These are phyloP conservation scores for Penicillium egyptiacum DNA, from an alignment of 495 filamentous ascomycete genomes.

Conservation along the genomic window DNA sequence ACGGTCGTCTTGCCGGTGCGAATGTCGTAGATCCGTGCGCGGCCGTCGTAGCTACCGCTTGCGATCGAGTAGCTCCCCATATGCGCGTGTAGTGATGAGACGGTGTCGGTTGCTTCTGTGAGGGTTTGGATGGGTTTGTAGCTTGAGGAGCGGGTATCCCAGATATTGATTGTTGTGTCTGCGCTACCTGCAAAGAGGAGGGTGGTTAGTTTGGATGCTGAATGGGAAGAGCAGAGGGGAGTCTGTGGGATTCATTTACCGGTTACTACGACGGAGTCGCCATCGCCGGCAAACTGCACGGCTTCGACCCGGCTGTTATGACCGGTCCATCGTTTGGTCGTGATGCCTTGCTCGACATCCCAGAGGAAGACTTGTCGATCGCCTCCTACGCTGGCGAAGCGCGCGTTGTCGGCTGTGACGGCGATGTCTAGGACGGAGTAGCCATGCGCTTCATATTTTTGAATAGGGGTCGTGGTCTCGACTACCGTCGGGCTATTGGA, in stretches of 20 bases:
- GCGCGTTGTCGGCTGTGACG: conserved; percentile 73
- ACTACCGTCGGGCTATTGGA: conserved; percentile 30
- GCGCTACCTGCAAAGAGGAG: conserved; percentile 56
- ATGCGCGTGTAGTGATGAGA: conserved; percentile 59
- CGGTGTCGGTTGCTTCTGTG: conserved; percentile 73
- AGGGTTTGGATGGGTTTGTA: conserved; percentile 76
- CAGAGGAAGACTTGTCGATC: conserved; percentile 89
- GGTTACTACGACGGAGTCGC: conserved; percentile 65
- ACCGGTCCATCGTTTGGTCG: conserved; percentile 70
- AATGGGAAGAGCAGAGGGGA: background rate
- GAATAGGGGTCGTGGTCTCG: conserved; percentile 61
- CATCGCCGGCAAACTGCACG: conserved; percentile 73
- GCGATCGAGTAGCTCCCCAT: conserved; percentile 45
- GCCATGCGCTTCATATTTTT: conserved; percentile 84
- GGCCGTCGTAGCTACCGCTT: conserved; percentile 82
- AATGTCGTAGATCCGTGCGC: conserved; percentile 83
- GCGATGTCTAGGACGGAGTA: conserved; percentile 83
- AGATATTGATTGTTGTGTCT: conserved; percentile 81
- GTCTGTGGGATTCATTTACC: conserved; percentile 32
- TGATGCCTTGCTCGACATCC: conserved; percentile 81
- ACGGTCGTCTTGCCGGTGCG: conserved; percentile 70
- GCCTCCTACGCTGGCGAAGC: conserved; percentile 79
- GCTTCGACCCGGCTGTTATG: conserved; percentile 73
- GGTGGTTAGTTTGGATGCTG: background rate
- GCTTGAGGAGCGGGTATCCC: conserved; percentile 68